Evolutionary conservation across 2,329 filamentous ascomycete species (phyloP).

Genomic region (Lasiodiplodia citricola): DNA sequence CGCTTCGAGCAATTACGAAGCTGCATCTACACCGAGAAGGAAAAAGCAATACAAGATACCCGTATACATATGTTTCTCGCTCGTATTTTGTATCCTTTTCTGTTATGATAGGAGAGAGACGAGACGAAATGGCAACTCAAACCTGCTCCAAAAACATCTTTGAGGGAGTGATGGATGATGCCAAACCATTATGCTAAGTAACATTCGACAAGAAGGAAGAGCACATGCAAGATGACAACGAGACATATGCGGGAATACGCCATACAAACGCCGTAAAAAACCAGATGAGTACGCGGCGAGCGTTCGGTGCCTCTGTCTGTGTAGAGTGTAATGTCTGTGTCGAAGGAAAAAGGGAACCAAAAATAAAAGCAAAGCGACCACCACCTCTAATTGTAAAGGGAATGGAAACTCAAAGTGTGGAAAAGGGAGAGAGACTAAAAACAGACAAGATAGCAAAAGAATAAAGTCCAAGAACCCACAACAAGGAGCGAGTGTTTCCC

Average conservation of each 20-base stretch:
- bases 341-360: neutral
- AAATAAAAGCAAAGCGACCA: neutral
- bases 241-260: neutral
- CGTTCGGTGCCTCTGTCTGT: neutral
- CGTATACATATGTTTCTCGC: neutral
- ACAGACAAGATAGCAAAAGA: neutral
- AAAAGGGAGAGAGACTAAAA: neutral
- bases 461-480: neutral
- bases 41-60: neutral
- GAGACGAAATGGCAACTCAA: neutral
- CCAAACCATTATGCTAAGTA: neutral
- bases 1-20: neutral
- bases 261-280: neutral
- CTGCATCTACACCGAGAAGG: neutral
- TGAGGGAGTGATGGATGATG: neutral
- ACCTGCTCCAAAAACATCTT: neutral
- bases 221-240: neutral
- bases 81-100: neutral
- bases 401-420: neutral
- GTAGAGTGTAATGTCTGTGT: neutral
- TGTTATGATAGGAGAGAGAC: neutral
- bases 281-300: neutral
- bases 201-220: neutral
- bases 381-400: neutral
- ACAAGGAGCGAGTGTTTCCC: conserved; percentile 11